Evolutionary conservation across 768 basidiomycete genomes (phyloP), one percentile per base, ranked within the genome.

Genomic region (Trametes coccinea): DNA sequence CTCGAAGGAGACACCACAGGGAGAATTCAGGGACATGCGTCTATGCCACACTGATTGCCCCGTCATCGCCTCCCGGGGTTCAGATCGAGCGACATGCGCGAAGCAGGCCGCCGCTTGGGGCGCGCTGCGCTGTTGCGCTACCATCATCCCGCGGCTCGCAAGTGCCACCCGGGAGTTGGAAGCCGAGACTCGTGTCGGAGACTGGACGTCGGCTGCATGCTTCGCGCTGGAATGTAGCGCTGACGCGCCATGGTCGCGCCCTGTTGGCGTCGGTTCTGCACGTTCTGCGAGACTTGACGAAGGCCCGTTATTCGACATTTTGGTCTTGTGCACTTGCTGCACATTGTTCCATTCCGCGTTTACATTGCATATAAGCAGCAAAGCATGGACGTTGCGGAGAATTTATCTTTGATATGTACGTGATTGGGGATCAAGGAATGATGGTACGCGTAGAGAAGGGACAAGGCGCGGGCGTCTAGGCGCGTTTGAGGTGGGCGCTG

Each of bases 391-490:
- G 58, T 52, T 45, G 54, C n/a, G 14, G 44, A 34, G 41, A 56
- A 46, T 39, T 17, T 43, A 59, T 44, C 41, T 53, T 39, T 44
- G 58, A 56, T 60, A 45, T 47, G 43, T 50, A 47, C 48, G 58
- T 58, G 60, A 61, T 54, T 53, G 60, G 56, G 17, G 34, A 65
- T 61, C 64, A 65, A 55, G 41, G 60, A 65, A 61, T 65, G 64
- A 65, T 65, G 63, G 53, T 41, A 27, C 39, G 47, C 55, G 56
- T 29, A 49, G 56, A 54, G 54, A 40, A 59, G 41, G 43, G 33
- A 52, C 52, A 40, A 53, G 37, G 33, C 39, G 17, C n/a, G 53
- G 41, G 57, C 41, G 54, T 50, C 45, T 31, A 37, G 27, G 49
- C n/a, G 33, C 45, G 44, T 54, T 41, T 39, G 47, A 50, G n/a